A percentile compares a stretch with the other conserved stretches of the same genome.
Evolutionary conservation across 345 rosid genomes (phyloP).

Genomic region (Atalantia buxifolia): DNA sequence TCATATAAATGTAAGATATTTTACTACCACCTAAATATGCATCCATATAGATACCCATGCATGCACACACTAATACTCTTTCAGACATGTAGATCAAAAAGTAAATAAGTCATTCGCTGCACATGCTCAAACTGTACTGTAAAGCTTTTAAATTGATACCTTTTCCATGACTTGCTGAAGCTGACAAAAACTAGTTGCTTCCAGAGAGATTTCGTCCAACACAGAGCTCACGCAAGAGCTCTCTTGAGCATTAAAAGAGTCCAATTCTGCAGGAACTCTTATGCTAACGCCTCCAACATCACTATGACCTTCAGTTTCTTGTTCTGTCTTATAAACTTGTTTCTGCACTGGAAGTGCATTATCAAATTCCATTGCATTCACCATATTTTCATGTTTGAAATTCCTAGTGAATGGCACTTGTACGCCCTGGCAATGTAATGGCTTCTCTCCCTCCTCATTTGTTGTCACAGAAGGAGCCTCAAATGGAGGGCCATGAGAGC

Average conservation of each 20-base stretch:
- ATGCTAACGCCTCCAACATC: slow-evolving; percentile 39
- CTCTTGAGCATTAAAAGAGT: slow-evolving; percentile 49
- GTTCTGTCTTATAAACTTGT: slow-evolving; percentile 28
- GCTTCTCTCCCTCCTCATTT: slow-evolving; percentile 28
- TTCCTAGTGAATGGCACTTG: slow-evolving; percentile 28
- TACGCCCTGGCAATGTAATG: slow-evolving; percentile 23
- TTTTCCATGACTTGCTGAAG: slow-evolving; percentile 80
- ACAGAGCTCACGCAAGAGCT: slow-evolving; percentile 61
- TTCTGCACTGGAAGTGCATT: slow-evolving; percentile 42
- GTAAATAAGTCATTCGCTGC: background rate
- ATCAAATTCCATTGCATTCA: slow-evolving; percentile 35
- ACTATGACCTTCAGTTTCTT: slow-evolving; percentile 36
- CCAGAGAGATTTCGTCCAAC: slow-evolving; percentile 65
- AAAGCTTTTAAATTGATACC: slow-evolving; percentile 28
- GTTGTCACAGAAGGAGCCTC: slow-evolving; percentile 30
- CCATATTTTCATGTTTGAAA: slow-evolving; percentile 28
- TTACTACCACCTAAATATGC: background rate
- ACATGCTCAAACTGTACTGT: background rate
- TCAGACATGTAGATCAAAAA: background rate
- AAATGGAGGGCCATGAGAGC: slow-evolving; percentile 32
- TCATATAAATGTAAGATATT: background rate
- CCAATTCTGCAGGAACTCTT: slow-evolving; percentile 38
- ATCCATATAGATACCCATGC: background rate
- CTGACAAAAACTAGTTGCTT: slow-evolving; percentile 79
- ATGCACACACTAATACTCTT: background rate